phyloP scores from a whole-genome alignment of 1,139 yeast species.

The Candida smagusa region DNA sequence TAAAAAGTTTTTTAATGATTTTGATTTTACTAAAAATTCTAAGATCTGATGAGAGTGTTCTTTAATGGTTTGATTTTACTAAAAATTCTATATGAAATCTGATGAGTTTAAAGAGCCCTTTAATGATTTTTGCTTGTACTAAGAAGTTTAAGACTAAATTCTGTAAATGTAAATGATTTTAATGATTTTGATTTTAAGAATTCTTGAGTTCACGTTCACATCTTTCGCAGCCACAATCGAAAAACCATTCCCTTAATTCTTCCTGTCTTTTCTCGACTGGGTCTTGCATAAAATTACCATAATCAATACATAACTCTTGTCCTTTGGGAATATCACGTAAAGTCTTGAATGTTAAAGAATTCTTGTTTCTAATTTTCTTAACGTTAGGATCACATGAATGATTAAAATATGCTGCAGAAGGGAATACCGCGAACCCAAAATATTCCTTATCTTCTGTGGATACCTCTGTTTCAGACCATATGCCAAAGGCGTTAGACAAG shows the following conservation, averaged over 20 bases:
- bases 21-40: conserved; percentile 36
- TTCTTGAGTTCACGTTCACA: conserved; percentile 32
- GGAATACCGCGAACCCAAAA: conserved; percentile 64
- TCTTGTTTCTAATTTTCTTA: conserved; percentile 21
- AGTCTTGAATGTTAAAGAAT: conserved; percentile 24
- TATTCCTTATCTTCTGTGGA: conserved; percentile 53
- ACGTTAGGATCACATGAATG: conserved; percentile 44
- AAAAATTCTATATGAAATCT: no score
- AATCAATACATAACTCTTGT: conserved; percentile 60
- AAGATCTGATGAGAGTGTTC: not conserved
- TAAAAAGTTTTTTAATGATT: conserved; percentile 45
- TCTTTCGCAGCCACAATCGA: conserved; percentile 51
- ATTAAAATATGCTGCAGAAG: conserved; percentile 68
- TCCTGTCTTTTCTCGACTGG: conserved; percentile 39
- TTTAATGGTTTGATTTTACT: no score
- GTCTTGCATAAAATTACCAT: conserved; percentile 52
- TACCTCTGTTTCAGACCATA: conserved; percentile 50
- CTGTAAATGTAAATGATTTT: no score
- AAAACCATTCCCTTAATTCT: conserved; percentile 57
- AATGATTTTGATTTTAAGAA: conserved; percentile 40
- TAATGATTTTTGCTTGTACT: no score
- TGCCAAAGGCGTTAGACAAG: conserved; percentile 73
- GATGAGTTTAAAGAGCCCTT: no score
- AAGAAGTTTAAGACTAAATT: no score
- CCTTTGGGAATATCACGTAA: conserved; percentile 30